Conservation (phyloP, 176 grass and related monocot species). For the Triticum aestivum region IWGSC_CS_RefSeq_v2.1 NC_057800.1:657455285-657455784, state of each 20-base stretch:
- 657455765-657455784: too few species aligned
- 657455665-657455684: too few species aligned
- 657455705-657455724: too few species aligned
- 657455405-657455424: slow-evolving; percentile 32
- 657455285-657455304: not conserved
- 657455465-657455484: not conserved
- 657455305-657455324: too few species aligned
- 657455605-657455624: too few species aligned
- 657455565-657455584: slow-evolving; percentile 33
- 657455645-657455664: too few species aligned
- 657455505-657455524: too few species aligned
- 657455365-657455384: not conserved
- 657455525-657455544: too few species aligned
- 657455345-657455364: not conserved
- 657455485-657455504: not conserved
- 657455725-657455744: too few species aligned
- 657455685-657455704: too few species aligned
- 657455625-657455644: too few species aligned
- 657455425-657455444: not conserved
- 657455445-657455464: not conserved
- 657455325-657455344: not conserved
- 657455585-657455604: not conserved
- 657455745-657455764: too few species aligned
- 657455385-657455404: not conserved
- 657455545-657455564: not conserved